These are phyloP conservation scores for Rhododendron williamsianum DNA, from an alignment of 148 eudicot species.

Conservation along the genomic window DNA sequence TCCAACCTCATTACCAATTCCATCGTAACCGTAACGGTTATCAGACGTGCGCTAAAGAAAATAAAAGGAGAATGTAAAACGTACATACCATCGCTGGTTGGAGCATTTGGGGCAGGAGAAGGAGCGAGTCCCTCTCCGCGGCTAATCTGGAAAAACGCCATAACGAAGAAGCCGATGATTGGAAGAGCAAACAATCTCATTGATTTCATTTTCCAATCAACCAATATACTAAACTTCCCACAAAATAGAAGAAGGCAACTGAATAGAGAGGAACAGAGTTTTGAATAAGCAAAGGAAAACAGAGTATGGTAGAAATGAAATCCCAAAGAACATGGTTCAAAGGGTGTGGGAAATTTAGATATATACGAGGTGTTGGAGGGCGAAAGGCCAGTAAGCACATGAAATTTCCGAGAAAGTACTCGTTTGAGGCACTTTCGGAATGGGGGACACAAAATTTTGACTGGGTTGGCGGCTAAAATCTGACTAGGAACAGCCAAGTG, in stretches of 20 bases:
- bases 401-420: conserved; percentile 17
- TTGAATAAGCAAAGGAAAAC: neutral
- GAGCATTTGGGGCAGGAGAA: neutral
- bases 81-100: neutral
- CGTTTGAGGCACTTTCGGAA: neutral
- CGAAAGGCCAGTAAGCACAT: neutral
- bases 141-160: neutral
- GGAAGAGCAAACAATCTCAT: conserved; percentile 23
- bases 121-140: neutral
- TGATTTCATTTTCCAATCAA: conserved; percentile 11
- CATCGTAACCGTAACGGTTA: too few species aligned
- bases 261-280: neutral
- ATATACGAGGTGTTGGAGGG: neutral
- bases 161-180: neutral
- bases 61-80: neutral
- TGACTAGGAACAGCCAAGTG: neutral
- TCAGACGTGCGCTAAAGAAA: neutral
- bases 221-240: neutral
- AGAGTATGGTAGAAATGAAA: neutral
- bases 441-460: neutral
- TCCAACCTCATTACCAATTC: too few species aligned
- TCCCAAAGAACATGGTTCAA: neutral
- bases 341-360: neutral
- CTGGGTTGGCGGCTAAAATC: neutral
- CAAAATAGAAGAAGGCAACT: neutral